These are phyloP conservation scores for Wickerhamomyces mucosus DNA, from an alignment of 805 yeast species.

Conservation along the genomic window DNA sequence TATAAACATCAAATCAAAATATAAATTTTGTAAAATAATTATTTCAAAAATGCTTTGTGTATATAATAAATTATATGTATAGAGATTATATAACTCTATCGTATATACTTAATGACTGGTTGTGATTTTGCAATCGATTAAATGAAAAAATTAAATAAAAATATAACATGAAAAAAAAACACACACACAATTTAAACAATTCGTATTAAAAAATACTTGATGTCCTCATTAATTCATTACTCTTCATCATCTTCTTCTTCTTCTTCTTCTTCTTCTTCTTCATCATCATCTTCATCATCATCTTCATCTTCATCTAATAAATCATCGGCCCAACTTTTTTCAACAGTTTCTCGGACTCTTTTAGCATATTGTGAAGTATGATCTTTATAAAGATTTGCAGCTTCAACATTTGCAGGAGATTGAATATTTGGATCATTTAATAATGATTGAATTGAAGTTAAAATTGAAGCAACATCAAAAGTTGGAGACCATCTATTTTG, in stretches of 20 bases:
- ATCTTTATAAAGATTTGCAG: conserved; percentile 90
- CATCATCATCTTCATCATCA: conserved; percentile 26
- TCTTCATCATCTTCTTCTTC: conserved; percentile 1
- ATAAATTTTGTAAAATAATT: neutral
- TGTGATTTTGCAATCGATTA: neutral
- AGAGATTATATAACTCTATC: no score
- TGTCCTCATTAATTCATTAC: neutral
- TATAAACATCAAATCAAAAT: neutral
- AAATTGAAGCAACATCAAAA: conserved; percentile 90
- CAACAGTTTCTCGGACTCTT: conserved; percentile 91
- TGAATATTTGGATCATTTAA: conserved; percentile 94
- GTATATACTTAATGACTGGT: no score
- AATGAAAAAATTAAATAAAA: neutral
- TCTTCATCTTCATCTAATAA: conserved; percentile 46
- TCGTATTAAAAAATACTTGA: neutral
- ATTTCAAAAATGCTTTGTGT: neutral
- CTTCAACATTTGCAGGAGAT: conserved; percentile 97
- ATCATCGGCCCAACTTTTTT: conserved; percentile 86
- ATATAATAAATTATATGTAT: neutral
- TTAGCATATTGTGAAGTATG: conserved; percentile 88
- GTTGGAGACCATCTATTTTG: conserved; percentile 99
- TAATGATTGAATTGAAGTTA: conserved; percentile 86
- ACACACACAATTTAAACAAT: neutral
- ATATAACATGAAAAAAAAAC: neutral
- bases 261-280: conserved; percentile 20